These are phyloP conservation scores for Taphrina communis DNA, from an alignment of 1,139 yeast species.

Conservation along the genomic window DNA sequence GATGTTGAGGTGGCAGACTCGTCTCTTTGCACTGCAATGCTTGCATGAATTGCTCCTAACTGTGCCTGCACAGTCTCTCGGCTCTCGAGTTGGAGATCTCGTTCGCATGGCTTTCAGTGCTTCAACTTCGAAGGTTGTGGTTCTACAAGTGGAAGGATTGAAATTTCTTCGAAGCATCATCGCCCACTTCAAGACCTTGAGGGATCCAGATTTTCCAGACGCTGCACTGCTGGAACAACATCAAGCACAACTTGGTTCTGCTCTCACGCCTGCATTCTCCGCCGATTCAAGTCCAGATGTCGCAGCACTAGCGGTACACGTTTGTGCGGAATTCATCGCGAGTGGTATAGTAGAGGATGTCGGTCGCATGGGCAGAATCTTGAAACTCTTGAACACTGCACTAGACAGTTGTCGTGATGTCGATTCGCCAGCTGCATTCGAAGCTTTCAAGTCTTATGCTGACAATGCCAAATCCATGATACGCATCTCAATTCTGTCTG, in stretches of 20 bases:
- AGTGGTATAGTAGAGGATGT: slow-evolving; percentile 61
- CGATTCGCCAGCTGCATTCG: slow-evolving; percentile 52
- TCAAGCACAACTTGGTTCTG: slow-evolving; percentile 92
- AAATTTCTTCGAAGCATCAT: slow-evolving; percentile 67
- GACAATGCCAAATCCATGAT: slow-evolving; percentile 62
- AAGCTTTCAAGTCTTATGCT: slow-evolving; percentile 55
- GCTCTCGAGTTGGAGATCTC: slow-evolving; percentile 67
- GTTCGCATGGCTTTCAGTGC: slow-evolving; percentile 85
- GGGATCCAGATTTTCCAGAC: slow-evolving; percentile 76
- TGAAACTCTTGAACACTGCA: slow-evolving; percentile 69
- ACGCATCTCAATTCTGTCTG: slow-evolving; percentile 72
- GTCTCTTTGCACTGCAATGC: slow-evolving; percentile 65
- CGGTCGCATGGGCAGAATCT: slow-evolving; percentile 63
- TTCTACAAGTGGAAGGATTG: slow-evolving; percentile 70
- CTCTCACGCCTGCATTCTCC: slow-evolving; percentile 86
- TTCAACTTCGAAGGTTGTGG: slow-evolving; percentile 71
- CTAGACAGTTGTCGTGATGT: slow-evolving; percentile 60
- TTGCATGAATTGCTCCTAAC: slow-evolving; percentile 62
- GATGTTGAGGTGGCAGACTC: slow-evolving; percentile 73
- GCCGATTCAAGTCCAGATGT: slow-evolving; percentile 73
- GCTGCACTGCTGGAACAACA: slow-evolving; percentile 82
- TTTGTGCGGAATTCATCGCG: slow-evolving; percentile 76
- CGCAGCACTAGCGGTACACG: slow-evolving; percentile 77
- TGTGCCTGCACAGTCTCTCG: slow-evolving; percentile 50
- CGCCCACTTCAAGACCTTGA: slow-evolving; percentile 57